Base-by-base conservation (phyloP, 2,329 filamentous ascomycete genomes). In the Hymenoscyphus scutula region DNA sequence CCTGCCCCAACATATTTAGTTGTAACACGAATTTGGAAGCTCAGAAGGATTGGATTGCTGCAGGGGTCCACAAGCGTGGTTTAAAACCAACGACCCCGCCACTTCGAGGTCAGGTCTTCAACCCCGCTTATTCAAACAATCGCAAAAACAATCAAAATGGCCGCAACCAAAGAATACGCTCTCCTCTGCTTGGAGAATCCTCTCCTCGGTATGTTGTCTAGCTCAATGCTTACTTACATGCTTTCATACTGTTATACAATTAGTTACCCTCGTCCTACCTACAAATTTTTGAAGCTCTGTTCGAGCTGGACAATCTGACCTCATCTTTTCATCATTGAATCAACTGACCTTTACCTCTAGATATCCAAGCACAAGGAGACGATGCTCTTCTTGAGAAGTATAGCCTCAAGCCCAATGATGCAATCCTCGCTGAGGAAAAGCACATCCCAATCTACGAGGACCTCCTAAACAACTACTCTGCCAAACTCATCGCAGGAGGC, bases 101-200 rank as follows among this genome's bases (percentile, higher is more conserved):
- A 48, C 56, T 48, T 54, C 53, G 19, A 29, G 2, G 15, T 45
- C n/a, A 41, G 13, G 13, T 37, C 34, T 13, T 30, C 30, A 32
- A 59, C 27, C 19, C 38, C 56, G 25, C 37, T 30, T 27, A 17
- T 29, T 32, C 27, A 48, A 30, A n/a, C 37, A 30, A 51, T 38
- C 61, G 48, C 59, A 62, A 62, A 68, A 65, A 56, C 38, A 54
- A 57, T 61, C 69, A 80, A 73, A 74, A 96, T 96, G 91, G 83
- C 90, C 75, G 77, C 88, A 71, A 76, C 78, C 72, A 89, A 92
- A 80, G 89, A 92, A 79, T 98, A 89, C 81, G 84, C 91, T 78
- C 89, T 99, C 74, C 84, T 98, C 75, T 95, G 90, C 79, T 81
- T 99, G 74, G 95, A 97, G 89, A 99, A 99, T 80, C 95, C 95